A percentile compares a stretch with the other conserved stretches of the same genome.
Evolutionary conservation across 2,329 filamentous ascomycete genomes (phyloP).

Genomic region (Phialophora verrucosa): DNA sequence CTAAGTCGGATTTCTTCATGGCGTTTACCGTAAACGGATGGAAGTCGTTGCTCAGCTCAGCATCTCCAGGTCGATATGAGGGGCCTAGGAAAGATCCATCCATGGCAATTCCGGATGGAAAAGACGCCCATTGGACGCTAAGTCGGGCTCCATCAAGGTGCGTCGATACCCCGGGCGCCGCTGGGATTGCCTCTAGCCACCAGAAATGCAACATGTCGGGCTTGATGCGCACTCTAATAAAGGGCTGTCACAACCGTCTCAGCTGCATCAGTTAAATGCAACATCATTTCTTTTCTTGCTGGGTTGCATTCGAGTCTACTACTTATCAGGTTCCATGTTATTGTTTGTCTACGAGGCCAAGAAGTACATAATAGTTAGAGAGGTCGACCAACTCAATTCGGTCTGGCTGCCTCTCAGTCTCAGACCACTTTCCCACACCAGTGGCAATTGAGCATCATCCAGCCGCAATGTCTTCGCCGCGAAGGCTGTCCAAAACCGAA

Average conservation of each 20-base stretch:
- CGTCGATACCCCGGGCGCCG: neutral
- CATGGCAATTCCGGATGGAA: slow-evolving; percentile 4
- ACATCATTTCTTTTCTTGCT: neutral
- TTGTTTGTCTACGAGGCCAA: neutral
- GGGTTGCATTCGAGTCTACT: neutral
- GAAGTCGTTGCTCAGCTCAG: slow-evolving; percentile 20
- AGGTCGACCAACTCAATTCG: neutral
- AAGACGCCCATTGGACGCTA: neutral
- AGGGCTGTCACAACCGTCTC: neutral
- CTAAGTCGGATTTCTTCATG: slow-evolving; percentile 15
- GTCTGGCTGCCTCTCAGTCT: neutral
- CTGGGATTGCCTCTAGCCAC: neutral
- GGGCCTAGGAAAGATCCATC: neutral
- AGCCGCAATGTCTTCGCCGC: slow-evolving; percentile 1
- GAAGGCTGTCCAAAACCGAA: slow-evolving; percentile 2
- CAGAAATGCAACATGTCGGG: neutral
- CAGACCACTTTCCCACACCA: neutral
- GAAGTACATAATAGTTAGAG: neutral
- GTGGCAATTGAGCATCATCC: neutral
- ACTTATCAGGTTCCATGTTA: neutral
- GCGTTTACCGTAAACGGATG: slow-evolving; percentile 15
- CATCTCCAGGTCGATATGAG: slow-evolving; percentile 9
- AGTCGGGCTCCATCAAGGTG: neutral
- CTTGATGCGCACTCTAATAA: slow-evolving; percentile 1
- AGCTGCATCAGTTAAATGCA: slow-evolving; percentile 3